phyloP scores from a whole-genome alignment of 2,329 filamentous ascomycete genomes.

The Pseudogymnoascus sp. region DNA sequence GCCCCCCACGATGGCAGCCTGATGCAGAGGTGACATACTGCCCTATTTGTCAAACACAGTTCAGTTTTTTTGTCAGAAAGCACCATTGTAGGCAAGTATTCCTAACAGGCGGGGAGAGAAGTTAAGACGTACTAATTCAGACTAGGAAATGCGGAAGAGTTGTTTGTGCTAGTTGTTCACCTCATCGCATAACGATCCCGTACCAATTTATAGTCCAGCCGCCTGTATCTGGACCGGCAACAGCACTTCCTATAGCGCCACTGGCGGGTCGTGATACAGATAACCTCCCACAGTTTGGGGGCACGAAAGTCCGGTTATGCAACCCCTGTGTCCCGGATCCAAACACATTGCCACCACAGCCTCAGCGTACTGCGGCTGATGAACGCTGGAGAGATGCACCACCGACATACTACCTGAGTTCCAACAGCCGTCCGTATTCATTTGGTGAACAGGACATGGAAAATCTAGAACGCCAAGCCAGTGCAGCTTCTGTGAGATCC shows the following conservation, averaged over 20 bases:
- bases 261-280: slow-evolving; percentile 22
- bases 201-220: slow-evolving; percentile 86
- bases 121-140: slow-evolving; percentile 3
- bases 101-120: not conserved
- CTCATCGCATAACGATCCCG: slow-evolving; percentile 90
- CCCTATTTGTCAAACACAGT: slow-evolving; percentile 74
- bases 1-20: slow-evolving; percentile 78
- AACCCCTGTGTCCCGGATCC: slow-evolving; percentile 69
- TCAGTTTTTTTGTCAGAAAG: slow-evolving; percentile 80
- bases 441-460: slow-evolving; percentile 11
- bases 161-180: slow-evolving; percentile 83
- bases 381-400: slow-evolving; percentile 9
- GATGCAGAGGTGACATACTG: slow-evolving; percentile 77
- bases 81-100: slow-evolving; percentile 76
- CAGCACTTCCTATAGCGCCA: not conserved
- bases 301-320: slow-evolving; percentile 63
- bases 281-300: slow-evolving; percentile 43
- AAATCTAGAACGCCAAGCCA: slow-evolving; percentile 6
- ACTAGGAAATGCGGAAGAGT: slow-evolving; percentile 82
- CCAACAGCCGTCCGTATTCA: slow-evolving; percentile 14
- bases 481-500: not conserved
- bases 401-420: slow-evolving; percentile 3
- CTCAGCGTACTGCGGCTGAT: not conserved
- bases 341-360: slow-evolving; percentile 48
- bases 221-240: slow-evolving; percentile 37